Base-by-base conservation (phyloP, 2,329 filamentous ascomycete genomes). In the Macrophomina pseudophaseolina region DNA sequence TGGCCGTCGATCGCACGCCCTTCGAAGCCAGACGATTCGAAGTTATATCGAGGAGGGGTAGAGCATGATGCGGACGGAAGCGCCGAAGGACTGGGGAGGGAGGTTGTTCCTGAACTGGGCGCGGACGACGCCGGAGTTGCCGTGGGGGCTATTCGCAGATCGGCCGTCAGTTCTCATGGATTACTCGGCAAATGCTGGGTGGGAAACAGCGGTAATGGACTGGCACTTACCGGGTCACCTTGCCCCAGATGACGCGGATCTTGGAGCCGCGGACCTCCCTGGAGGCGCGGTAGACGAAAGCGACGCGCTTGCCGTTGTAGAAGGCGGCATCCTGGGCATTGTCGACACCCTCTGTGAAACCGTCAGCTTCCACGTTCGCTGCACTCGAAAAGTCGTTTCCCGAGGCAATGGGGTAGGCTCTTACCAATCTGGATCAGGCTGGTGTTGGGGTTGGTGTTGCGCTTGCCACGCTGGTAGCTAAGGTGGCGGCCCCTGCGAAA, bases 281-380 rank as follows among this genome's bases (percentile, higher is more conserved):
- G 84, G 91, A 89, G 75, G 89, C 93, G 80, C 93, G 92, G 88
- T 97, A 97, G 83, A 97, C 93, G 83, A 92, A 98, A 81, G 94
- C 94, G 81, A 97, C 89, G 86, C 93, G 93, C 91, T 97, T 97
- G 85, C 94, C 94, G 73, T 93, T 87, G 87, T 97, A 98, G 91
- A 97, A 97, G 12, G 89, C 91, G 82, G 94, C 94, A 80, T 90
- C 92, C 78, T 92, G 86, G 79, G 91, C 88, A 87, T 92, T 88
- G 78, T 95, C 93, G 78, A 97, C 94, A 83, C 94, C 58, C 56
- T 66, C 35, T 62, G 48, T 28, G 23, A 30, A 12, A 44, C 4
- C 35, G 5, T n/a, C 30, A 12, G 18, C 4, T n/a, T 23, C 16
- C 23, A 23, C 23, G 23, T 23, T 23, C 23, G 3, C 23, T 23